These are phyloP conservation scores for Trapa incisa DNA, from an alignment of 345 rosid species.

Conservation along the genomic window DNA sequence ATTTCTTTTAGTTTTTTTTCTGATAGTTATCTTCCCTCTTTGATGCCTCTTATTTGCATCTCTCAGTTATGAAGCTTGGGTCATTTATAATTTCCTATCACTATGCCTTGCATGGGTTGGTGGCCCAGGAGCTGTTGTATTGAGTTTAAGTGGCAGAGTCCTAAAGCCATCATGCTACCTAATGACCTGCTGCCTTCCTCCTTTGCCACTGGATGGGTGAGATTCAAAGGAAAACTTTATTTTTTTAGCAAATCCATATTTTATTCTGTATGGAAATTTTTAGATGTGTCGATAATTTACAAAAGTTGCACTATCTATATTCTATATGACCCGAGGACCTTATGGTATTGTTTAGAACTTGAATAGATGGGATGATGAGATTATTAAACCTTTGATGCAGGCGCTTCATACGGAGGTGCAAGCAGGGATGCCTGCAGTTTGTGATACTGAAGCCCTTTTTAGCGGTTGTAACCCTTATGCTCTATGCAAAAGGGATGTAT, in stretches of 20 bases:
- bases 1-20: not conserved
- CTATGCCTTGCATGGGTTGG: conserved; percentile 98
- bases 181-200: conserved; percentile 92
- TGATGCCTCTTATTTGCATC: conserved; percentile 1
- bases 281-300: not conserved
- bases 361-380: too few species aligned
- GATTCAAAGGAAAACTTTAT: conserved; percentile 6
- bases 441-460: conserved; percentile 90
- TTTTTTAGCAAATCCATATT: not conserved
- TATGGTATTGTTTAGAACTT: too few species aligned
- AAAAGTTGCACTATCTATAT: not conserved
- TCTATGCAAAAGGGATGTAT: conserved; percentile 91
- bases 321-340: not conserved
- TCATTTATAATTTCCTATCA: conserved; percentile 83
- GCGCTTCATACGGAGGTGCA: conserved; percentile 92
- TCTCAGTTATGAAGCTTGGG: conserved; percentile 97
- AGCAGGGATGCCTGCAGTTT: conserved; percentile 98
- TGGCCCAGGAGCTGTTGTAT: conserved; percentile 89
- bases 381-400: conserved; percentile 23
- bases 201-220: conserved; percentile 82
- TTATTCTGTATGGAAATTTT: not conserved
- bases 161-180: conserved; percentile 70
- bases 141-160: conserved; percentile 77
- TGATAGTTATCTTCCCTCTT: not conserved
- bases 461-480: conserved; percentile 76